Evolutionary conservation across 2,329 filamentous ascomycete genomes (phyloP).

Genomic region (Pseudopyricularia cyperi): DNA sequence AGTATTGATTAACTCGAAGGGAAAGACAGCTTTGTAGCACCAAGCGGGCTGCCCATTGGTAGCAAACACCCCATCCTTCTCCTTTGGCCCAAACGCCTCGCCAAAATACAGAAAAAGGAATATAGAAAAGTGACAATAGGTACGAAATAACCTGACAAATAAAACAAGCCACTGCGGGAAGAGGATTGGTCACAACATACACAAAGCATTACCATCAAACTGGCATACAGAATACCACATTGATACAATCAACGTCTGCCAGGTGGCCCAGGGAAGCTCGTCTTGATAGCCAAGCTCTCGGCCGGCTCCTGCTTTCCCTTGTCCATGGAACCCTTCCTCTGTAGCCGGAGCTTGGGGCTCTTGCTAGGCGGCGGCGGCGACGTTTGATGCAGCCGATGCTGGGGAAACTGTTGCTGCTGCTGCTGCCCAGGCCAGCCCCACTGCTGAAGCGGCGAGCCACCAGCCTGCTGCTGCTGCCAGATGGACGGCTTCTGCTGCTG

Average conservation of each 20-base stretch:
- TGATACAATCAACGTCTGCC: neutral
- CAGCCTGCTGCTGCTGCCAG: neutral
- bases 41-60: too few species aligned
- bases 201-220: neutral
- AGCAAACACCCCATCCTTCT: too few species aligned
- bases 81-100: too few species aligned
- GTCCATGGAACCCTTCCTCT: neutral
- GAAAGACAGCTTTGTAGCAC: too few species aligned
- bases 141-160: too few species aligned
- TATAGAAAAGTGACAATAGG: too few species aligned
- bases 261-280: conserved; percentile 26
- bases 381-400: neutral
- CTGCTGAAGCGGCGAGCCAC: neutral
- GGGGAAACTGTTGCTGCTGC: neutral
- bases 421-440: neutral
- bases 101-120: too few species aligned
- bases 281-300: conserved; percentile 21
- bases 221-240: neutral
- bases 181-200: neutral
- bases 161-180: too few species aligned
- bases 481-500: neutral
- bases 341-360: conserved; percentile 5
- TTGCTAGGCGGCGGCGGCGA: conserved; percentile 15
- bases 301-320: conserved; percentile 15
- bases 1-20: too few species aligned